Evolutionary conservation across 805 yeast species (phyloP).

Genomic region (Yarrowia deformans): DNA sequence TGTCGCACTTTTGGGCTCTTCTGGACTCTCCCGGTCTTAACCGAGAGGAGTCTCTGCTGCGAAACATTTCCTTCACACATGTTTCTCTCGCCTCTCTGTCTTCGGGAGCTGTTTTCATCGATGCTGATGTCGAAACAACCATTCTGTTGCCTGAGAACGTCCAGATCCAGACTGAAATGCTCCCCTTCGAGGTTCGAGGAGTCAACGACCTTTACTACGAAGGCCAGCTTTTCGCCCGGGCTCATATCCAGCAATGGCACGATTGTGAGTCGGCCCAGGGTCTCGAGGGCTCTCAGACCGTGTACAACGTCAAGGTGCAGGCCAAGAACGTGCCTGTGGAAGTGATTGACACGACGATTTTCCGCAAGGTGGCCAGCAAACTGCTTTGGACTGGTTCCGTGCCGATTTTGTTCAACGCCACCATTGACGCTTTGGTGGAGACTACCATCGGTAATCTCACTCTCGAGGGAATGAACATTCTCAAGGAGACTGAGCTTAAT

Average conservation of each 20-base stretch:
- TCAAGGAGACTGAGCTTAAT: slow-evolving; percentile 33
- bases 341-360: slow-evolving; percentile 9
- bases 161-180: slow-evolving; percentile 34
- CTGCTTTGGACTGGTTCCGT: slow-evolving; percentile 21
- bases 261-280: slow-evolving; percentile 32
- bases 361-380: slow-evolving; percentile 30
- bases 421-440: slow-evolving; percentile 18
- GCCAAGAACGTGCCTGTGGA: slow-evolving; percentile 25
- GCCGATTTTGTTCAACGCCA: slow-evolving; percentile 34
- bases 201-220: slow-evolving; percentile 31
- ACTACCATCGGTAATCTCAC: slow-evolving; percentile 18
- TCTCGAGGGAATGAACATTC: slow-evolving; percentile 22
- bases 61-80: slow-evolving; percentile 12
- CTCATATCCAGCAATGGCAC: slow-evolving; percentile 22
- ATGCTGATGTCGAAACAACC: slow-evolving; percentile 17
- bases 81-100: slow-evolving; percentile 24
- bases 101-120: slow-evolving; percentile 31
- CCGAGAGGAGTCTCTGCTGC: slow-evolving; percentile 4
- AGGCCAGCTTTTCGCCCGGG: slow-evolving; percentile 30
- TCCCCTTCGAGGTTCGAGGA: slow-evolving; percentile 23
- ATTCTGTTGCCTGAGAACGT: slow-evolving; percentile 12
- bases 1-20: slow-evolving; percentile 30
- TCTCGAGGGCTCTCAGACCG: slow-evolving; percentile 22
- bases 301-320: slow-evolving; percentile 27
- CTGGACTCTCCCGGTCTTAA: slow-evolving; percentile 25